Conservation (phyloP, 257 asterid genomes). For the Rauvolfia tetraphylla region DNA sequence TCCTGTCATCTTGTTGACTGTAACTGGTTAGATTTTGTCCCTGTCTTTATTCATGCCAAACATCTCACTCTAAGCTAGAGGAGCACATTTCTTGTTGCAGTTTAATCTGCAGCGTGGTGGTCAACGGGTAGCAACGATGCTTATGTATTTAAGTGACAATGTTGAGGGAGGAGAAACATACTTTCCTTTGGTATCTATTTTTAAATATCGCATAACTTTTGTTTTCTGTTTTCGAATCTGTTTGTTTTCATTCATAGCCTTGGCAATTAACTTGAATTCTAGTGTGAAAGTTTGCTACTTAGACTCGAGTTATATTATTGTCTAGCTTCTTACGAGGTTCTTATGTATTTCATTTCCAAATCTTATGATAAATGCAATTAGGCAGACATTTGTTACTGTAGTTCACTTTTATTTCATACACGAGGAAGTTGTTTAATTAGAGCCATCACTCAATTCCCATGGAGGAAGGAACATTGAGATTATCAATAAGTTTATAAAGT, state of each 20-base stretch:
- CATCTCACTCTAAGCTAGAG: constrained; percentile 6
- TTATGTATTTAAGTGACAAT: constrained; percentile 61
- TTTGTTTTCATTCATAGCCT: neutral
- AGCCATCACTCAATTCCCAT: neutral
- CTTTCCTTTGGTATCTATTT: constrained; percentile 50
- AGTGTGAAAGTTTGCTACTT: neutral
- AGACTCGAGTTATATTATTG: neutral
- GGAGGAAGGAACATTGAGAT: neutral
- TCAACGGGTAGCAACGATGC: constrained; percentile 71
- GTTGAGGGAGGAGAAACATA: constrained; percentile 80
- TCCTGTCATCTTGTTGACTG: constrained; percentile 6
- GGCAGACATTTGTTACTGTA: neutral
- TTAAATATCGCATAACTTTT: neutral
- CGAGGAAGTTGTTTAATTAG: neutral
- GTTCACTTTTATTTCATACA: neutral
- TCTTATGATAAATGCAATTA: neutral
- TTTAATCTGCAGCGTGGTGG: constrained; percentile 62
- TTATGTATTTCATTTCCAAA: neutral
- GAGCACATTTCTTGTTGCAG: constrained; percentile 35
- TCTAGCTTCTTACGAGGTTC: neutral
- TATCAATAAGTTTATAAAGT: neutral
- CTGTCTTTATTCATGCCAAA: neutral
- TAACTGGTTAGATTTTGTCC: neutral
- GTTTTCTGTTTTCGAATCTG: neutral
- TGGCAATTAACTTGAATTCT: neutral